Conservation (phyloP, 768 basidiomycete genomes). For the Multifurca ochricompacta region DNA sequence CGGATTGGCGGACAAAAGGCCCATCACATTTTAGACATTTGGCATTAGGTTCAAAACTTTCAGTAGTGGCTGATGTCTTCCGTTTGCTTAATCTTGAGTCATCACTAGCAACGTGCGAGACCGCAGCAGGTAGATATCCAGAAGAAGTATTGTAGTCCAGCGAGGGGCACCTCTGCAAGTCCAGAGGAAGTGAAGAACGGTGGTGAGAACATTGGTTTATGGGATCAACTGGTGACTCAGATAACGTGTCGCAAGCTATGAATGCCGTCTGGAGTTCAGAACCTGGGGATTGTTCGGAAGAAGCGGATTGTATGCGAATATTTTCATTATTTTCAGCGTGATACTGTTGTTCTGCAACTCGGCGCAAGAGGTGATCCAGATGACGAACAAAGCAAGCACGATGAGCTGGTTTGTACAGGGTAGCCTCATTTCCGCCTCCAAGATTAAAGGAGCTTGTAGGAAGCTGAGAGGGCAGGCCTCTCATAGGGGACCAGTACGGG, state of each 20-base stretch:
- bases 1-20: not conserved
- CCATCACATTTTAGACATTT: too few relatives aligned
- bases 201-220: not conserved
- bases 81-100: constrained; percentile 2
- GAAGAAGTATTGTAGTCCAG: not conserved
- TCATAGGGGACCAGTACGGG: not conserved
- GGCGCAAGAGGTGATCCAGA: not conserved
- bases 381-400: not conserved
- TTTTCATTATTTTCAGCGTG: not conserved
- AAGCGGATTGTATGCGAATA: constrained; percentile 3
- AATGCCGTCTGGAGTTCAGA: not conserved
- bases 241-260: not conserved
- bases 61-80: not conserved
- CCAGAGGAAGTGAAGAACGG: not conserved
- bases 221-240: not conserved
- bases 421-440: not conserved
- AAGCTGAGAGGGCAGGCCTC: not conserved
- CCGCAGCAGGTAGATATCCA: not conserved
- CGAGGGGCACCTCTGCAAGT: not conserved
- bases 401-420: not conserved
- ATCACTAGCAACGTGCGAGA: not conserved
- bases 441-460: not conserved
- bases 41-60: not conserved
- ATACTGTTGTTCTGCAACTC: not conserved
- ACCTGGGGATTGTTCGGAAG: not conserved